Conservation (phyloP, 768 basidiomycete species). For the Rhizopogon roseolus region DNA sequence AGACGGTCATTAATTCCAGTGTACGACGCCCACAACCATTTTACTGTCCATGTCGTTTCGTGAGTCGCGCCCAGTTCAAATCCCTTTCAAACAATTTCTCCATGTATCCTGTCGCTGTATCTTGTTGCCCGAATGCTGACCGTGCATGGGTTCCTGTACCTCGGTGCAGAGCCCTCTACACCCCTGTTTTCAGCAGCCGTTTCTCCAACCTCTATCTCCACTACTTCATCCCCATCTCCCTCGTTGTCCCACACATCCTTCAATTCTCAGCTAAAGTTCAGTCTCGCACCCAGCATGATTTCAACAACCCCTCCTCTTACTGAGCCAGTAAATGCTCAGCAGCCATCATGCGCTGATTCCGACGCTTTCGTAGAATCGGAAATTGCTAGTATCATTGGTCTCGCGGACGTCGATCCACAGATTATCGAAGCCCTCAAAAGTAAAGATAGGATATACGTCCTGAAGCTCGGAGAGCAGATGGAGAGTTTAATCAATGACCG, state of each 20-base stretch:
- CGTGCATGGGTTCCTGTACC: constrained; percentile 3
- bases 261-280: constrained; percentile 10
- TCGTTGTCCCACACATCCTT: constrained; percentile 9
- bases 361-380: constrained; percentile 27
- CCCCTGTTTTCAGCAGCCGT: constrained; percentile 5
- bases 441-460: constrained; percentile 84
- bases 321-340: constrained; percentile 8
- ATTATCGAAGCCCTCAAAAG: constrained; percentile 82
- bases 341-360: constrained; percentile 17
- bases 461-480: constrained; percentile 86
- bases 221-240: constrained; percentile 9
- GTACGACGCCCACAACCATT: constrained; percentile 12
- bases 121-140: constrained; percentile 7
- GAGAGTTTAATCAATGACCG: constrained; percentile 74
- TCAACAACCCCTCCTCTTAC: constrained; percentile 9
- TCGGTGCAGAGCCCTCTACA: constrained; percentile 1
- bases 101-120: background rate
- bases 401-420: constrained; percentile 63
- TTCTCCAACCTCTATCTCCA: constrained; percentile 9
- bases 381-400: constrained; percentile 14
- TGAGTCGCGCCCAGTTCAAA: constrained; percentile 4
- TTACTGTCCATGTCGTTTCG: constrained; percentile 7
- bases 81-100: background rate
- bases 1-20: constrained; percentile 10
- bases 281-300: constrained; percentile 2